A percentile compares a stretch with the other conserved stretches of the same genome.
Evolutionary conservation across 2,329 filamentous ascomycete species (phyloP).

Genomic region (Aspergillus ibericus): DNA sequence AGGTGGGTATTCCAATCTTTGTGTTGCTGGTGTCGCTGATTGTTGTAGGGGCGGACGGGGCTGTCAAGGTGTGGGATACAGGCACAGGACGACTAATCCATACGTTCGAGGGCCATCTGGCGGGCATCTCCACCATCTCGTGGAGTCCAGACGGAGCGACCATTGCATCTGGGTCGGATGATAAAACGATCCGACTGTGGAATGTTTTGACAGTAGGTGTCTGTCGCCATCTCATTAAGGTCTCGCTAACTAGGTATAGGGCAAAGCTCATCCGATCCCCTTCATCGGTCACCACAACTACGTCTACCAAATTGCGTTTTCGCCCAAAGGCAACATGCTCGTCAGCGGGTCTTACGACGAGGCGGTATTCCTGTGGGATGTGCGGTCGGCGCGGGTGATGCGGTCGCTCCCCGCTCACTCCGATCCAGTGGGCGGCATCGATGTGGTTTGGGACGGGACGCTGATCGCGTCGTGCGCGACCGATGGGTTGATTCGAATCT

Average conservation of each 20-base stretch:
- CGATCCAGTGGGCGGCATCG: slow-evolving; percentile 89
- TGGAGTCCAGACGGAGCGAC: slow-evolving; percentile 89
- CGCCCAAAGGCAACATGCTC: slow-evolving; percentile 96
- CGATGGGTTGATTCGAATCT: slow-evolving; percentile 88
- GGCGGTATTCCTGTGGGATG: slow-evolving; percentile 95
- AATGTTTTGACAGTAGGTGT: slow-evolving; percentile 58
- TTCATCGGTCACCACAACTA: slow-evolving; percentile 93
- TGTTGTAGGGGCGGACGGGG: slow-evolving; percentile 71
- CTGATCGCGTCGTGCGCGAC: slow-evolving; percentile 88
- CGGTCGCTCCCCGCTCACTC: slow-evolving; percentile 89
- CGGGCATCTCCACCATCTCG: slow-evolving; percentile 87
- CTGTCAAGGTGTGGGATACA: slow-evolving; percentile 88
- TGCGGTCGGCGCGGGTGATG: slow-evolving; percentile 84
- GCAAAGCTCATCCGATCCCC: slow-evolving; percentile 58
- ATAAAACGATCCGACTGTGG: slow-evolving; percentile 95
- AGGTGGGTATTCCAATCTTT: slow-evolving; percentile 48
- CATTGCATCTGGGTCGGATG: slow-evolving; percentile 87
- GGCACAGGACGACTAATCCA: slow-evolving; percentile 75
- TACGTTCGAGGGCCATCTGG: slow-evolving; percentile 88
- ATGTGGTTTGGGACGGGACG: slow-evolving; percentile 89
- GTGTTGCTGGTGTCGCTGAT: slow-evolving; percentile 6
- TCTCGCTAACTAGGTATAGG: slow-evolving; percentile 29
- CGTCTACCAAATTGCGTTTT: slow-evolving; percentile 89
- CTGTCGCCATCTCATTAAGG: neutral
- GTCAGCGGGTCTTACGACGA: slow-evolving; percentile 96